Evolutionary conservation across 306 rosid genomes (phyloP).

Genomic region (Vicia faba): DNA sequence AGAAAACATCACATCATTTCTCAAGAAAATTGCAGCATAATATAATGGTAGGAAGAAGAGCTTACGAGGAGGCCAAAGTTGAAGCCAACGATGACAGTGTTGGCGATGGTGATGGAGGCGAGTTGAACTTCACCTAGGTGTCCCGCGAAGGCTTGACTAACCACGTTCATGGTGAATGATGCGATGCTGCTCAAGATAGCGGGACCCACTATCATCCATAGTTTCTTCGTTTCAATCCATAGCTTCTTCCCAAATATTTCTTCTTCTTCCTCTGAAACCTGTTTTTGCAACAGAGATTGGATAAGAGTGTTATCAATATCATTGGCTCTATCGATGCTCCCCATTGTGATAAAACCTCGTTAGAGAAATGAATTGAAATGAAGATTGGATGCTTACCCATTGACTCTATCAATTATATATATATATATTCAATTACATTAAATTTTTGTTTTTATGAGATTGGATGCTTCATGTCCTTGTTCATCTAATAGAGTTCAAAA

Average conservation of each 20-base stretch:
- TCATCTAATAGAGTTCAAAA: too few relatives aligned
- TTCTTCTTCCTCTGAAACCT: neutral
- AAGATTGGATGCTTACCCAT: too few relatives aligned
- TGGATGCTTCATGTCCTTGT: too few relatives aligned
- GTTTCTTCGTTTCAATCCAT: conserved; percentile 62
- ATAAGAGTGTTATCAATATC: neutral
- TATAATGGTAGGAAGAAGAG: neutral
- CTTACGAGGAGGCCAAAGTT: conserved; percentile 78
- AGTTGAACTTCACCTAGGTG: conserved; percentile 70
- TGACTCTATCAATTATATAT: too few relatives aligned
- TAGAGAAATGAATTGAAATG: neutral
- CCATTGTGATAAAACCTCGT: neutral
- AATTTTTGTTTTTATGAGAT: too few relatives aligned
- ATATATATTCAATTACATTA: too few relatives aligned
- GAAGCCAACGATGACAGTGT: conserved; percentile 68
- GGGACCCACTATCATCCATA: conserved; percentile 79
- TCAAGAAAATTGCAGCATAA: too few relatives aligned
- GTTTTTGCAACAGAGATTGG: conserved; percentile 1
- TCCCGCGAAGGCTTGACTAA: conserved; percentile 81
- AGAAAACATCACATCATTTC: neutral
- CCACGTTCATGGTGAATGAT: conserved; percentile 62
- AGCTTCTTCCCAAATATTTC: conserved; percentile 8
- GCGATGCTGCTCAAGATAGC: conserved; percentile 73
- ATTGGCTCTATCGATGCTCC: neutral
- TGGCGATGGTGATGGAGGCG: conserved; percentile 73